These are phyloP conservation scores for Leccinum subgranulosum DNA, from an alignment of 768 basidiomycete genomes.

Conservation along the genomic window DNA sequence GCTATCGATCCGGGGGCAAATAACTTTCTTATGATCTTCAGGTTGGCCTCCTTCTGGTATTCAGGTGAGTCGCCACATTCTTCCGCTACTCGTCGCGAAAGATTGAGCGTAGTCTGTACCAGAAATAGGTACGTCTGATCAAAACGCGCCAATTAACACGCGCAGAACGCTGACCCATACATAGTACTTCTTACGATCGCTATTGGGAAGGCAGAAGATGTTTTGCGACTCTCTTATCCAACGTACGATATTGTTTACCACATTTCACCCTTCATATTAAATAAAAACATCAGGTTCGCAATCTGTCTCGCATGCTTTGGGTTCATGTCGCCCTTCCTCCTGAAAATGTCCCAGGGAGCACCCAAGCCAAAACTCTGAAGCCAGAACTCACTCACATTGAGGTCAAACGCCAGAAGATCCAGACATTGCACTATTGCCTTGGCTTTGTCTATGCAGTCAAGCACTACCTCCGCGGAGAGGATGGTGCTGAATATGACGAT, in stretches of 20 bases:
- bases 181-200: constrained; percentile 80
- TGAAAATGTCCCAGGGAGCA: constrained; percentile 39
- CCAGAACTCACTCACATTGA: constrained; percentile 47
- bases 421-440: constrained; percentile 65
- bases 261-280: background rate
- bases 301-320: constrained; percentile 78
- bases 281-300: constrained; percentile 48
- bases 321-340: constrained; percentile 65
- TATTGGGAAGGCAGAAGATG: constrained; percentile 89
- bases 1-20: background rate
- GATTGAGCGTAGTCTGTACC: background rate
- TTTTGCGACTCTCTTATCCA: constrained; percentile 68
- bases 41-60: constrained; percentile 89
- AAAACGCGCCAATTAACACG: background rate
- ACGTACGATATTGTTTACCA: constrained; percentile 34
- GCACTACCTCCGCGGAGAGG: constrained; percentile 84
- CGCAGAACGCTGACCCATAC: background rate
- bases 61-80: constrained; percentile 49
- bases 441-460: constrained; percentile 69
- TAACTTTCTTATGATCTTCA: constrained; percentile 24
- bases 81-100: background rate
- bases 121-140: constrained; percentile 60
- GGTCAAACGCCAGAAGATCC: constrained; percentile 63
- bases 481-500: constrained; percentile 69
- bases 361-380: constrained; percentile 52